These are phyloP conservation scores for Danielia reshetovae DNA, from an alignment of 805 yeast species.

Conservation along the genomic window DNA sequence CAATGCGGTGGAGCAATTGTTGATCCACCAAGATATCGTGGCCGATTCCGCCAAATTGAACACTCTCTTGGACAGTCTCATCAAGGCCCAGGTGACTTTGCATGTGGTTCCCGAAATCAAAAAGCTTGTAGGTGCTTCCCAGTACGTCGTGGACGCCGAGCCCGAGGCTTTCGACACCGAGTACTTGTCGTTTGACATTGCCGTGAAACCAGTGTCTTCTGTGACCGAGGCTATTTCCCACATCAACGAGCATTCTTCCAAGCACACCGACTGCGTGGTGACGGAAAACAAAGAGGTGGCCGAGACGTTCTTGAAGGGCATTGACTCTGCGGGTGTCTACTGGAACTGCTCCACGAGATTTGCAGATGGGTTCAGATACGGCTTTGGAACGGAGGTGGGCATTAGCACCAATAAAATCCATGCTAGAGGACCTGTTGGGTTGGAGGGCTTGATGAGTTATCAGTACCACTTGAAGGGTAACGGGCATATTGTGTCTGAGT, in stretches of 20 bases:
- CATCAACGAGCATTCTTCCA: slow-evolving; percentile 88
- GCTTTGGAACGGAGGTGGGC: slow-evolving; percentile 98
- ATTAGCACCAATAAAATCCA: slow-evolving; percentile 95
- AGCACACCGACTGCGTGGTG: slow-evolving; percentile 90
- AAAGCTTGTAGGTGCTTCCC: slow-evolving; percentile 16
- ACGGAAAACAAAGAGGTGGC: slow-evolving; percentile 74
- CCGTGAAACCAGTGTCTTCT: slow-evolving; percentile 59
- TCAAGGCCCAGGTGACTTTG: slow-evolving; percentile 65
- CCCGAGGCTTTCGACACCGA: slow-evolving; percentile 78
- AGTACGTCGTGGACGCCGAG: slow-evolving; percentile 44
- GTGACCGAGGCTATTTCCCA: slow-evolving; percentile 76
- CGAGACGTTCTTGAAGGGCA: slow-evolving; percentile 70
- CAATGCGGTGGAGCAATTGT: slow-evolving; percentile 87
- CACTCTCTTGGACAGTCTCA: slow-evolving; percentile 37
- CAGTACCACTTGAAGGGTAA: slow-evolving; percentile 89
- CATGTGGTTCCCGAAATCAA: slow-evolving; percentile 60
- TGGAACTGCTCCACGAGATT: slow-evolving; percentile 97
- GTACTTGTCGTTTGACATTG: slow-evolving; percentile 77
- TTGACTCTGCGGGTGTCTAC: slow-evolving; percentile 94
- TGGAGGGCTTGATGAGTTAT: slow-evolving; percentile 93
- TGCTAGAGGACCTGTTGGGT: slow-evolving; percentile 98
- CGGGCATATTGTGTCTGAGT: slow-evolving; percentile 92
- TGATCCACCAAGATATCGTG: slow-evolving; percentile 50
- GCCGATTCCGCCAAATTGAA: slow-evolving; percentile 18
- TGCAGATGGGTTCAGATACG: slow-evolving; percentile 98